Conservation (phyloP, 1,284 basidiomycete species). For the Cryptococcus sp. region DNA sequence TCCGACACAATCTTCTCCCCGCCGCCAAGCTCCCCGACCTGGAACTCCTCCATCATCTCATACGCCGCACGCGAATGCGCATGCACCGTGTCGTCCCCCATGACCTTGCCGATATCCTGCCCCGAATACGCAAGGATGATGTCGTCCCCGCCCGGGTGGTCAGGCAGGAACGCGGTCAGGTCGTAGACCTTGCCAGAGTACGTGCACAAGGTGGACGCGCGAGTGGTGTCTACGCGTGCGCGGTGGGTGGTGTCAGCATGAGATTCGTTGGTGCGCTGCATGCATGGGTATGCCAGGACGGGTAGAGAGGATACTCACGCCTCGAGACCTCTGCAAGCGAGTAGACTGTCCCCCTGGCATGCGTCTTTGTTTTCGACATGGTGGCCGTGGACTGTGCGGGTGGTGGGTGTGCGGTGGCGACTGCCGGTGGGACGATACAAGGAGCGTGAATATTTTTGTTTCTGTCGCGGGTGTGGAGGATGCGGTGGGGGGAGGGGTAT, state of each 20-base stretch:
- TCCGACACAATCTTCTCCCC: constrained; percentile 74
- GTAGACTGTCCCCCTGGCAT: constrained; percentile 29
- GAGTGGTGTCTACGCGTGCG: constrained; percentile 35
- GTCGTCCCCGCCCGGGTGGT: constrained; percentile 56
- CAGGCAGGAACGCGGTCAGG: constrained; percentile 52
- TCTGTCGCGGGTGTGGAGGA: no score
- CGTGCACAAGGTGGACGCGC: constrained; percentile 45
- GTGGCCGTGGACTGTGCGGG: not conserved
- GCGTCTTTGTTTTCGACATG: constrained; percentile 9
- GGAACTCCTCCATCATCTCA: constrained; percentile 83
- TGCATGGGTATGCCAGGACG: no score
- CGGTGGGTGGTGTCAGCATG: not conserved
- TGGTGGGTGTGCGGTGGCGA: not conserved
- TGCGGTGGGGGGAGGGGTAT: no score
- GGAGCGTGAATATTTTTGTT: no score
- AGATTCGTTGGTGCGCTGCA: no score
- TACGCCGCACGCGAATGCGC: constrained; percentile 92
- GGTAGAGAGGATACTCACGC: constrained; percentile 25
- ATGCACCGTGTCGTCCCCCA: constrained; percentile 82
- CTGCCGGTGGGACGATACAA: no score
- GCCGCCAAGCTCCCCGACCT: constrained; percentile 73
- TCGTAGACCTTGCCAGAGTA: constrained; percentile 53
- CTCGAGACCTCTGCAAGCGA: constrained; percentile 42
- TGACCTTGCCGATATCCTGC: constrained; percentile 72
- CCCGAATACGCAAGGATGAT: constrained; percentile 66